A percentile compares a stretch with the other conserved stretches of the same genome.
These are phyloP conservation scores for Diospyros lotus DNA, from an alignment of 148 eudicot genomes.

Conservation along the genomic window DNA sequence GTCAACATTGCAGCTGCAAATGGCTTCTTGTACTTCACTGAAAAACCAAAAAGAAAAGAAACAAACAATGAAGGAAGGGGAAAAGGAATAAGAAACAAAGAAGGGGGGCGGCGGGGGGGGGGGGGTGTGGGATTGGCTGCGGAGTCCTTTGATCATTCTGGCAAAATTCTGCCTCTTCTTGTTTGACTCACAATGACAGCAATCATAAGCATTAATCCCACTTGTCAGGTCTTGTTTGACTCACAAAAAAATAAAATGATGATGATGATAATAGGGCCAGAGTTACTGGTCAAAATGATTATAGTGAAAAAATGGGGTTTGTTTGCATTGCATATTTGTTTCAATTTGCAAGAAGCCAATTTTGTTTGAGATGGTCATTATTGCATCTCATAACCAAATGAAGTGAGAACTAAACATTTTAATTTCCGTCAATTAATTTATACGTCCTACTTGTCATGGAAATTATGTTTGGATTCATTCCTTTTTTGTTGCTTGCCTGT, in stretches of 20 bases:
- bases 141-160: background rate
- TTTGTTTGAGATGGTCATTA: background rate
- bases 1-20: background rate
- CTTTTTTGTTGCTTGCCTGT: background rate
- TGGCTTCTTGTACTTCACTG: background rate
- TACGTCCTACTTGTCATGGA: background rate
- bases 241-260: background rate
- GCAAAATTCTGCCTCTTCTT: background rate
- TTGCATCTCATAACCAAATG: background rate
- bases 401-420: background rate
- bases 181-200: background rate
- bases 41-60: no score
- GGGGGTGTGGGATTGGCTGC: background rate
- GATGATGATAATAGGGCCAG: background rate
- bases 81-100: no score
- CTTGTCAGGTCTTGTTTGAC: no score
- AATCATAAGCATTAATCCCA: no score
- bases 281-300: no score
- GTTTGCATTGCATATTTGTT: background rate
- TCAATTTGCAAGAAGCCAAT: background rate
- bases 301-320: no score
- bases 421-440: background rate
- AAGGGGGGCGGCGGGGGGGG: no score
- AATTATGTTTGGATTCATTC: background rate
- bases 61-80: no score